Evolutionary conservation across 257 asterid genomes (phyloP), one percentile per base, ranked within the genome.

Genomic region (Primulina huaijiensis): DNA sequence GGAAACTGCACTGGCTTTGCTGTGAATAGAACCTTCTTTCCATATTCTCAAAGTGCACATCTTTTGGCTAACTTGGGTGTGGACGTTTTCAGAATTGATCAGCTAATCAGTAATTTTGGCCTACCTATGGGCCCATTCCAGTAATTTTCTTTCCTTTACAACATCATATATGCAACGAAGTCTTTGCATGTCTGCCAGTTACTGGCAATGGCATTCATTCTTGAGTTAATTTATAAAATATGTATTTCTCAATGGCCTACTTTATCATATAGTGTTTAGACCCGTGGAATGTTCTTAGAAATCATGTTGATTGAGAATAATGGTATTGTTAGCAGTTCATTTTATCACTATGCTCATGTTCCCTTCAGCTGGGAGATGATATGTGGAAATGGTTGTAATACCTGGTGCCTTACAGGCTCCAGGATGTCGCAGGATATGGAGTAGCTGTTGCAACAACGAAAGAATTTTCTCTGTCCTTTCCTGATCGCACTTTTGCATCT

Each of bases 1-100:
- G 88, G 97, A 75, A 94, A 94, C 77, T 94, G 99, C 86, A 86
- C 93, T 38, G 99, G 99, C 63, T 94, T 94, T 89, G 98, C 98
- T 70, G 99, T 94, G 72, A 94, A 94, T 62, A 82, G 98, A 77
- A 77, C 98, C 73, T 94, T 94, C 88, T 94, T 91, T 70, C 99
- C 98, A 16, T 94, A 94, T 72, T 25, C 65, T 60, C 98, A 89
- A 81, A 81, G 98, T 80, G 97, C 99, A 73, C 86, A 81, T 1
- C 74, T 84, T 74, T 79, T 94, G 84, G 86, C 79, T 66, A 82
- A 94, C 80, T 71, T 94, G 84, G 99, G 99, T 11, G 97, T 94
- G 62, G 99, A 94, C 82, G 80, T 78, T 67, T 91, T 85, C 88
- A 91, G 99, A 80, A 88, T 94, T 75, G 99, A 94, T 80, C 90